Evolutionary conservation across 2,329 filamentous ascomycete genomes (phyloP).

Genomic region (Fusarium sp.): DNA sequence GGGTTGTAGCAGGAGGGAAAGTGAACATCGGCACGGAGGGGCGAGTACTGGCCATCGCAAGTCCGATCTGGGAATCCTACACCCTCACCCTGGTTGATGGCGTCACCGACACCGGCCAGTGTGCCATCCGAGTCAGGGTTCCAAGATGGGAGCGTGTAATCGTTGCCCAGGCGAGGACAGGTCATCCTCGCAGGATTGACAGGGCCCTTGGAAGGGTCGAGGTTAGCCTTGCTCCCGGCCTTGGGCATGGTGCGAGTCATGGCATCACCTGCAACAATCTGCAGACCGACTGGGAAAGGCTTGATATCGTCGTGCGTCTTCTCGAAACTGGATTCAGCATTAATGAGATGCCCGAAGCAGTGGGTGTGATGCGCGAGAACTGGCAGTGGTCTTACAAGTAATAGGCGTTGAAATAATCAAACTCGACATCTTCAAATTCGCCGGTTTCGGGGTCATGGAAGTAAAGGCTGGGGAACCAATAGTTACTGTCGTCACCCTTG

Average conservation of each 20-base stretch:
- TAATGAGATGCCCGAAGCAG: slow-evolving; percentile 12
- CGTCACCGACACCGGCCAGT: slow-evolving; percentile 63
- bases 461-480: slow-evolving; percentile 79
- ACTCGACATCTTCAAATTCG: slow-evolving; percentile 70
- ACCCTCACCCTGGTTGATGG: slow-evolving; percentile 63
- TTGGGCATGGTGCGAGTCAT: slow-evolving; percentile 65
- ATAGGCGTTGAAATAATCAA: slow-evolving; percentile 80
- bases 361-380: not conserved
- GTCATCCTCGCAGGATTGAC: slow-evolving; percentile 67
- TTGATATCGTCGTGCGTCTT: slow-evolving; percentile 70
- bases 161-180: slow-evolving; percentile 63
- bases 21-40: slow-evolving; percentile 72
- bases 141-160: slow-evolving; percentile 61
- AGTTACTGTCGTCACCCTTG: slow-evolving; percentile 75
- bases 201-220: slow-evolving; percentile 61
- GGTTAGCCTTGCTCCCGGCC: slow-evolving; percentile 58
- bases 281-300: slow-evolving; percentile 75
- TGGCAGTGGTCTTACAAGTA: slow-evolving; percentile 65
- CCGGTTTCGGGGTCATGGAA: slow-evolving; percentile 70
- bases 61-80: slow-evolving; percentile 74
- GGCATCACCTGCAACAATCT: slow-evolving; percentile 74
- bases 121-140: slow-evolving; percentile 63
- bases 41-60: slow-evolving; percentile 70
- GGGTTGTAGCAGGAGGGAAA: slow-evolving; percentile 81
- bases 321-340: slow-evolving; percentile 60